Conservation (phyloP, 768 basidiomycete species). For the Lactarius akahatsu region DNA sequence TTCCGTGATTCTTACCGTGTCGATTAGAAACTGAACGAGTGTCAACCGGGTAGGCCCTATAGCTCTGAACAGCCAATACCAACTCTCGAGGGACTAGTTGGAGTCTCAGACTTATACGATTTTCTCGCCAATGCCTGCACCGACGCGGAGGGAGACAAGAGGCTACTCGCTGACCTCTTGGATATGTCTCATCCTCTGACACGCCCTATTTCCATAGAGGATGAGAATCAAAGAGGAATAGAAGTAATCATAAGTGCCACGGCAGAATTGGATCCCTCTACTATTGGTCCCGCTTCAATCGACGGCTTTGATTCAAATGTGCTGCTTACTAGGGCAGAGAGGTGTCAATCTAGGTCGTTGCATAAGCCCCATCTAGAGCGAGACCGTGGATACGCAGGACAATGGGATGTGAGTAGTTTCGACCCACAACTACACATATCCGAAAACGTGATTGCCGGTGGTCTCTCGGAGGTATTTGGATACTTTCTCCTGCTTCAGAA, state of each 20-base stretch:
- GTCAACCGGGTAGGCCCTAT: constrained; percentile 18
- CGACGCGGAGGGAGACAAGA: not conserved
- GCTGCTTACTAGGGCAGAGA: constrained; percentile 19
- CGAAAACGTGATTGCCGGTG: not conserved
- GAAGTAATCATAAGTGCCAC: not conserved
- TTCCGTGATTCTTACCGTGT: not conserved
- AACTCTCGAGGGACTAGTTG: constrained; percentile 22
- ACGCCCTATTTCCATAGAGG: constrained; percentile 6
- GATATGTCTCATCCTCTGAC: not conserved
- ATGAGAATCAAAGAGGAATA: constrained; percentile 12
- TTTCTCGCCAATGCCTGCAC: not conserved
- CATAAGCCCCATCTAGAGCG: not conserved
- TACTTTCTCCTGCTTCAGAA: not conserved
- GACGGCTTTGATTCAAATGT: constrained; percentile 9
- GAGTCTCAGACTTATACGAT: constrained; percentile 2
- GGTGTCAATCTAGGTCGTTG: constrained; percentile 3
- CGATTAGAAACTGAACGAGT: constrained; percentile 5
- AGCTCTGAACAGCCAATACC: constrained; percentile 15
- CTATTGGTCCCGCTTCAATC: not conserved
- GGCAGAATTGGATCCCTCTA: not conserved
- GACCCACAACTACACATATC: not conserved
- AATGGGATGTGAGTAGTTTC: not conserved
- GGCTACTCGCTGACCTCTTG: not conserved
- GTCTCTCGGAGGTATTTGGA: constrained; percentile 10
- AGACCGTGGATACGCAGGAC: not conserved